Conservation (phyloP, 352 stramenopile genomes). For the Phytophthora brassicae region DNA sequence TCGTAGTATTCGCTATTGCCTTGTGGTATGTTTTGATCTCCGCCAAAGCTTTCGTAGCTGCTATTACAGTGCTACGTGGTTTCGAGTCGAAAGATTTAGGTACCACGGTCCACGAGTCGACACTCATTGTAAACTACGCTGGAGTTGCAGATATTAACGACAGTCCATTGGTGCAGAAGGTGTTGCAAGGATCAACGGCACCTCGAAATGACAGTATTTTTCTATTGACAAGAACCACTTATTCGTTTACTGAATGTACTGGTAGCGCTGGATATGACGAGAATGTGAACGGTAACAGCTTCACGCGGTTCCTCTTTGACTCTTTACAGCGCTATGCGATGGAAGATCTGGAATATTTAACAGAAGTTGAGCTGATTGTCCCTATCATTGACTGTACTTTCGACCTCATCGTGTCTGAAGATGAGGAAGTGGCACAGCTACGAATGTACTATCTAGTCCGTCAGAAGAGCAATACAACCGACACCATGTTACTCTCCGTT, state of each 20-base stretch:
- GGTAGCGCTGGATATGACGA: constrained; percentile 9
- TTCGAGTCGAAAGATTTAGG: constrained; percentile 24
- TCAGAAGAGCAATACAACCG: constrained; percentile 1
- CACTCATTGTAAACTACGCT: constrained; percentile 34
- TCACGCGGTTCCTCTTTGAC: constrained; percentile 28
- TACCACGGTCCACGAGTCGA: constrained; percentile 6
- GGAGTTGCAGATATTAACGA: constrained; percentile 27
- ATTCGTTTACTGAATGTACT: constrained; percentile 19
- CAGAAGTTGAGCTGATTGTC: constrained; percentile 22
- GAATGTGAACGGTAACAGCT: constrained; percentile 25
- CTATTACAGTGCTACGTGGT: constrained; percentile 20
- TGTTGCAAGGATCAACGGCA: constrained; percentile 26
- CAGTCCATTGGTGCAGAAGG: constrained; percentile 28
- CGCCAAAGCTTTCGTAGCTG: constrained; percentile 8
- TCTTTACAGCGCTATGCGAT: constrained; percentile 19
- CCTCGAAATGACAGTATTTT: constrained; percentile 35
- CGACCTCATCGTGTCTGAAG: constrained; percentile 8
- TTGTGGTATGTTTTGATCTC: constrained; percentile 30
- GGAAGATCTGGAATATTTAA: constrained; percentile 29
- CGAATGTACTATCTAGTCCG: constrained; percentile 34
- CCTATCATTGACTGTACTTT: constrained; percentile 30
- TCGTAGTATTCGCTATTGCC: constrained; percentile 19
- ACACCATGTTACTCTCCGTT: constrained; percentile 24
- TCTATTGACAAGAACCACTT: constrained; percentile 17
- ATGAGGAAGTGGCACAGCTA: constrained; percentile 18